Base-by-base conservation (phyloP, 148 eudicot genomes). In the Pharnaceum exiguum region DNA sequence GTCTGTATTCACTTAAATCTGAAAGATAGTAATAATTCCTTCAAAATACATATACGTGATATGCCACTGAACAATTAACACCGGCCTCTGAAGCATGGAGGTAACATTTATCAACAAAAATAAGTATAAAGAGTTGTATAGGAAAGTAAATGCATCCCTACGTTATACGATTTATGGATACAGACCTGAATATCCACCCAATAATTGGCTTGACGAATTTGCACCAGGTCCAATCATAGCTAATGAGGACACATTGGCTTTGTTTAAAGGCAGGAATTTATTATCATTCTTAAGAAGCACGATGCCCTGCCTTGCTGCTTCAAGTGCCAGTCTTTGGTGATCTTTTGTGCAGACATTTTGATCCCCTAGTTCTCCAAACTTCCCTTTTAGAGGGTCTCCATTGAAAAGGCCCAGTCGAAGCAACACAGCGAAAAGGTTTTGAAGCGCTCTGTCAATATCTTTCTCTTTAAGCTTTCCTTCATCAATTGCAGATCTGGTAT, bases 161-260 rank as follows among this genome's bases (percentile, higher is more conserved):
- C 26, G 25, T 11, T 23, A 23, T 23, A 26, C 25, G 12, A 27
- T 2, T 50, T 26, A 21, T 43, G 51, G 30, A 46, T 32, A 31
- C 25, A 27, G 48, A 93, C 99, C 99, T 83, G 91, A 64, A 70
- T 94, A 94, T 56, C 76, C 82, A 31, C 99, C 99, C 51, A 83
- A 86, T 27, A 89, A 40, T 50, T 77, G 64, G 65, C 79, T 80
- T 43, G 71, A 38, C 46, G 51, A 27, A 69, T 86, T 84, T 55
- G 95, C 91, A 68, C 83, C 71, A 7, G 95, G 96, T 50, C 99
- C 99, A 71, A 94, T 74, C 42, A 89, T 59, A 54, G 84, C 95
- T 45, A 89, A 62, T 35, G 91, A 83, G 51, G 91, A 65, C 46
- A 86, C 63, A 25, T 30, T 60, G 48, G 75, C 61, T 64, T 75